Evolutionary conservation across 2,329 filamentous ascomycete genomes (phyloP), one percentile per base, ranked within the genome.

Genomic region (Aspergillus ochraceus): DNA sequence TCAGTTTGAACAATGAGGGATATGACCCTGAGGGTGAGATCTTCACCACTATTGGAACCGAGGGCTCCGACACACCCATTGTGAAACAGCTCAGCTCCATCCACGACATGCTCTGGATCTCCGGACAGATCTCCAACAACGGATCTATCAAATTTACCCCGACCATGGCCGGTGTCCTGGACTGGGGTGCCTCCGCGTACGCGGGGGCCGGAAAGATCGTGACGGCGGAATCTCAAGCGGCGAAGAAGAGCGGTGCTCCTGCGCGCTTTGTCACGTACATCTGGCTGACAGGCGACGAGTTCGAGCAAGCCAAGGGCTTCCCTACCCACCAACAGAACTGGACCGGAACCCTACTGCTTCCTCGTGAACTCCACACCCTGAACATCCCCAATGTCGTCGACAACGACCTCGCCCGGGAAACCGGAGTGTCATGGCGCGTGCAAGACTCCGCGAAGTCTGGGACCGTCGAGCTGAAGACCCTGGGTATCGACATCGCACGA

Each of bases 81-180:
- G 19, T 55, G 50, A 29, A 57, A 6, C 51, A 61, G 24, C 26
- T 66, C 14, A 59, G 59, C 8, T 63, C 64, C 8, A 63, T 66
- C 22, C 65, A 64, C 19, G 64, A 62, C 36, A 64, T 64, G 64
- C 50, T 66, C 22, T 66, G 64, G 64, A 63, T 58, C 10, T n/a
- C 63, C 1, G 61, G 64, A 2, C 42, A 45, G 19, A 46, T 64
- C 9, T 52, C 58, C 5, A 54, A 47, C 45, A 50, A 59, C n/a
- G 64, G 39, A 6, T 50, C 42, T 1, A 45, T 64, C n/a, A 6
- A 46, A 4, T 66, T 66, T 36, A 61, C 53, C 17, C 64, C 64
- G 6, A 58, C 57, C 45, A 66, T 66, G 64, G 64, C 59, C 4
- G 64, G 64, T 57, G 60, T 63, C 8, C 58, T 66, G 26, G 64